Percentiles rank a stretch among this genome's conserved stretches.
Evolutionary conservation across 176 grass and related monocot genomes (phyloP).

Genomic region (Oryza glaberrima): DNA sequence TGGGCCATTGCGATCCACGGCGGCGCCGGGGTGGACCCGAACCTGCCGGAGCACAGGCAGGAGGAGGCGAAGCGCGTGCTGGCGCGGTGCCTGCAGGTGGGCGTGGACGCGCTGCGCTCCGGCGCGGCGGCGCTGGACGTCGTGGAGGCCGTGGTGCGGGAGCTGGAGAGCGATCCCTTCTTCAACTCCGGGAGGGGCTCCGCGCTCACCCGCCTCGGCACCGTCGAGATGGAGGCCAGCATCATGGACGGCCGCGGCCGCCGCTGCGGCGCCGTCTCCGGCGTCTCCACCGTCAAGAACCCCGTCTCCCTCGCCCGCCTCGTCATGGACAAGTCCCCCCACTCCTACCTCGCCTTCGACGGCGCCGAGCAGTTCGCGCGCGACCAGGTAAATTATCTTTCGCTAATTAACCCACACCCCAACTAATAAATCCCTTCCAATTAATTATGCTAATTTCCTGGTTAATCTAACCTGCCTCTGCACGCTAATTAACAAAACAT

Average conservation of each 20-base stretch:
- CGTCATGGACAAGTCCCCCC: constrained; percentile 89
- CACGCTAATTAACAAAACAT: not conserved
- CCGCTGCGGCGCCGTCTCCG: constrained; percentile 89
- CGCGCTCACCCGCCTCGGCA: constrained; percentile 74
- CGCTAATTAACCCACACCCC: not conserved
- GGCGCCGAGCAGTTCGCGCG: constrained; percentile 92
- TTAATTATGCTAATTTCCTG: not conserved
- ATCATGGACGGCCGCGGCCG: constrained; percentile 90
- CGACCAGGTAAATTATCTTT: constrained; percentile 52
- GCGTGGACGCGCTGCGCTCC: constrained; percentile 51
- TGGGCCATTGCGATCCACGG: constrained; percentile 96
- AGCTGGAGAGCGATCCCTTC: constrained; percentile 84
- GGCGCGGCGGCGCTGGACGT: constrained; percentile 58
- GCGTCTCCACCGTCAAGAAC: constrained; percentile 78
- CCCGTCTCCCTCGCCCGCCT: constrained; percentile 80
- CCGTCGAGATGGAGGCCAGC: constrained; percentile 99
- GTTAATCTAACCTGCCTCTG: not conserved
- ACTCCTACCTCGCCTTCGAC: constrained; percentile 92
- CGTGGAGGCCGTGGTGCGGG: constrained; percentile 75
- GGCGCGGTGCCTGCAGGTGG: constrained; percentile 67
- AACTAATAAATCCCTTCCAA: not conserved
- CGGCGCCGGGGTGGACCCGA: constrained; percentile 88
- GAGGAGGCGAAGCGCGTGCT: constrained; percentile 82
- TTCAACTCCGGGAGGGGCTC: constrained; percentile 91
- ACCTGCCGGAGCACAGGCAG: constrained; percentile 65